Base-by-base conservation (phyloP, 2,329 filamentous ascomycete species). In the Hymenoscyphus linearis region DNA sequence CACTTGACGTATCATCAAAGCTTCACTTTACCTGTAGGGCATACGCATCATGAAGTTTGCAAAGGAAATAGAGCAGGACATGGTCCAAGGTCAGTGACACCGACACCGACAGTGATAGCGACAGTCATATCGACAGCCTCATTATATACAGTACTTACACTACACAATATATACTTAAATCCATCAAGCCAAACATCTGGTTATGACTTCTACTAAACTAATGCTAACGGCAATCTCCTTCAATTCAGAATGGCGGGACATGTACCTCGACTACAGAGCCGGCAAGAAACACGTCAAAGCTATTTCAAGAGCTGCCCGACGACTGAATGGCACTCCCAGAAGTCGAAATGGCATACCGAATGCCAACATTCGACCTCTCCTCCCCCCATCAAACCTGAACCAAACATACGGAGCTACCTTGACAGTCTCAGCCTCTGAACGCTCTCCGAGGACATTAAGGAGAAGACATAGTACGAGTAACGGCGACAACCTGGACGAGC, bases 241-340 rank as follows among this genome's bases (percentile, higher is more conserved):
- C 14, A 31, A n/a, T n/a, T n/a, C 67, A 87, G 85, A 98, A 84
- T 98, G 93, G 93, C 86, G 90, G 71, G 84, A 87, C 74, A 96
- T 96, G 76, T 98, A 97, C 75, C 83, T 98, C 69, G 86, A 97
- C 76, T 98, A 98, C 81, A 96, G 96, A 82, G 86, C 86, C 60
- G 93, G 92, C 63, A 98, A 98, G 78, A 97, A 97, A 78, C 88
- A 92, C 73, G 82, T 98, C 75, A 98, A 97, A 76, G 86, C 86
- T 60, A 87, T 97, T 58, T 77, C 82, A 26, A 84, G 88, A 64
- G 91, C 91, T 62, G 82, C 95, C 64, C 81, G 83, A 78, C 76
- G 85, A 78, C 75, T 84, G 73, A 78, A 82, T 63, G 74, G 78
- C 62, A 82, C 84, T 0, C 83, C 85, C 10, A 65, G 63, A 61